phyloP scores from a whole-genome alignment of 2,329 filamentous ascomycete genomes.

The Arthrobotrys entomopaga region DNA sequence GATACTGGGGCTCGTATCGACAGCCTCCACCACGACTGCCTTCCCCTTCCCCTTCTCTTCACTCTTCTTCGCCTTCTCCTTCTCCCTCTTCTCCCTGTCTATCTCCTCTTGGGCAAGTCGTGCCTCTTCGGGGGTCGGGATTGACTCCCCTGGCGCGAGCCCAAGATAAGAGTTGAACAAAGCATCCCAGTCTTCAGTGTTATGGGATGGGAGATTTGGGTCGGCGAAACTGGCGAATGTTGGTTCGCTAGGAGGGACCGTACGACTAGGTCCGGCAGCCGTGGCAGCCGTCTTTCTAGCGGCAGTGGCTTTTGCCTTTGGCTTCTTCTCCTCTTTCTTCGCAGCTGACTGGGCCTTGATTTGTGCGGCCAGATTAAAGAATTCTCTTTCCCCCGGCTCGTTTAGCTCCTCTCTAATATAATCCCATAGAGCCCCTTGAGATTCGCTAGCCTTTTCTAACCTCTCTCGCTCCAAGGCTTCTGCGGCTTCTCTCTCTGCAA shows the following conservation, averaged over 20 bases:
- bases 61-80: no score
- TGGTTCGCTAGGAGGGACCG: not conserved
- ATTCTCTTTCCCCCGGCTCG: no score
- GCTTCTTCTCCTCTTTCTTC: not conserved
- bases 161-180: slow-evolving; percentile 21
- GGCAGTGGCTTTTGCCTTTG: not conserved
- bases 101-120: not conserved
- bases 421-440: no score
- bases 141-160: not conserved
- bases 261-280: no score
- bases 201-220: slow-evolving; percentile 3
- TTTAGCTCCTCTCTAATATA: no score
- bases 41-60: not conserved
- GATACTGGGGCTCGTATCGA: not conserved
- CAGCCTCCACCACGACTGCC: not conserved
- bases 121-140: not conserved
- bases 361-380: no score
- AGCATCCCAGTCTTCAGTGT: slow-evolving; percentile 26
- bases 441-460: no score
- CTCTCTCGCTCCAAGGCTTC: no score
- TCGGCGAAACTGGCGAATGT: not conserved
- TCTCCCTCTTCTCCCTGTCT: not conserved
- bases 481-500: no score
- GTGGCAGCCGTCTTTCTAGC: no score
- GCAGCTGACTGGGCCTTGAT: not conserved